These are phyloP conservation scores for Calvatia gigantea DNA, from an alignment of 768 basidiomycete species.

Conservation along the genomic window DNA sequence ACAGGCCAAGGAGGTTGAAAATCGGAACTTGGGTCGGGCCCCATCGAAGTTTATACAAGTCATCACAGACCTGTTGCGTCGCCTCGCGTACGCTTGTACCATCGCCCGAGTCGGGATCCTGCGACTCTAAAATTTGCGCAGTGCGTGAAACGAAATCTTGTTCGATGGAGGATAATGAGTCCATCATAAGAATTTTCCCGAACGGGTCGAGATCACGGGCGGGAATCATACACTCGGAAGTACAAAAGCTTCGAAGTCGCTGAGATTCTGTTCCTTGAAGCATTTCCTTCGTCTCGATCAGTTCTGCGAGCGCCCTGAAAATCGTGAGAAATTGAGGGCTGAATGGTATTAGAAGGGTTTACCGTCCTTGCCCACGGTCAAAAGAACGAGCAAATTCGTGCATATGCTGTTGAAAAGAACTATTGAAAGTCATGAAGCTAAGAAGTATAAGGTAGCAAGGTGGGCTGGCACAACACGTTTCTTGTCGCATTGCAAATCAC, in stretches of 20 bases:
- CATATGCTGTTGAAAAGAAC: slow-evolving; percentile 9
- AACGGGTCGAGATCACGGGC: slow-evolving; percentile 32
- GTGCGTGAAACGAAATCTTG: slow-evolving; percentile 23
- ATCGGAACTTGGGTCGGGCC: slow-evolving; percentile 37
- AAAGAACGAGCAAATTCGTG: slow-evolving; percentile 10
- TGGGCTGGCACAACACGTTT: too few species aligned
- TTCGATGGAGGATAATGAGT: slow-evolving; percentile 23
- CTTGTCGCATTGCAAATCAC: too few species aligned
- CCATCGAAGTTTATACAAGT: slow-evolving; percentile 32
- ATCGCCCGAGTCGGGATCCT: slow-evolving; percentile 5
- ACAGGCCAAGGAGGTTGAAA: slow-evolving; percentile 33
- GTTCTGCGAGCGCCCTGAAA: slow-evolving; percentile 25
- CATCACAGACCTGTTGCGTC: slow-evolving; percentile 12
- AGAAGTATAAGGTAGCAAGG: background rate
- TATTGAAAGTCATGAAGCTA: background rate
- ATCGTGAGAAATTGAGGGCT: background rate
- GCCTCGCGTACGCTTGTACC: slow-evolving; percentile 18
- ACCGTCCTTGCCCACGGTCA: slow-evolving; percentile 24
- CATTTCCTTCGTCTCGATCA: slow-evolving; percentile 25
- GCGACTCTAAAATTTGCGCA: background rate
- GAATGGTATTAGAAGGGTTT: background rate
- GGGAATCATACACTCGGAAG: slow-evolving; percentile 30
- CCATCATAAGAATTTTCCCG: slow-evolving; percentile 24
- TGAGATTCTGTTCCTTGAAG: slow-evolving; percentile 35
- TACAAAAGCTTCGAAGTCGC: slow-evolving; percentile 33